Conservation (phyloP, 2,329 filamentous ascomycete species). For the Parafenestella ontariensis region DNA sequence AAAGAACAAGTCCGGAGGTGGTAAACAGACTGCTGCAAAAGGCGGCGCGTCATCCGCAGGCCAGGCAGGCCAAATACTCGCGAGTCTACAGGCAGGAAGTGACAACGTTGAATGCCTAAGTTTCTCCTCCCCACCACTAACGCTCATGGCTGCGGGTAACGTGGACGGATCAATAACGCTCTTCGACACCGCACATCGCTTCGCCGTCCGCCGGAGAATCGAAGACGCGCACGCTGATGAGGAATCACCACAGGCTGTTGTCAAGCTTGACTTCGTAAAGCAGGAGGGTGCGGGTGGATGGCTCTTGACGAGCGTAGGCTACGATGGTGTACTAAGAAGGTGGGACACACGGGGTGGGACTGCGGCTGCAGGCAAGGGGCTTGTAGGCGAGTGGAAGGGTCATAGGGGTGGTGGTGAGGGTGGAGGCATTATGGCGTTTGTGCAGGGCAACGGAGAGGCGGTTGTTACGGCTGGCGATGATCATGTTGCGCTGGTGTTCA, state of each 20-base stretch:
- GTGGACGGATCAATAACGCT: constrained; percentile 77
- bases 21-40: constrained; percentile 53
- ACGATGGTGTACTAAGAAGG: constrained; percentile 87
- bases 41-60: constrained; percentile 49
- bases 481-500: constrained; percentile 36
- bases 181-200: constrained; percentile 85
- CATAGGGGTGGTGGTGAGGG: constrained; percentile 85
- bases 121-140: constrained; percentile 67
- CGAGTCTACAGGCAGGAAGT: constrained; percentile 78
- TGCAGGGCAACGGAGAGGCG: constrained; percentile 76
- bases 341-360: constrained; percentile 83
- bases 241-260: constrained; percentile 83
- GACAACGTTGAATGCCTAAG: constrained; percentile 80
- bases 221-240: constrained; percentile 75
- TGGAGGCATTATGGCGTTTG: constrained; percentile 89
- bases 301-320: constrained; percentile 85
- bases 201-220: constrained; percentile 84
- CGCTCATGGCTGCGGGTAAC: constrained; percentile 67
- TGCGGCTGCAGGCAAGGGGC: constrained; percentile 69
- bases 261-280: constrained; percentile 87
- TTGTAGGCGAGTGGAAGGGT: constrained; percentile 88
- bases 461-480: constrained; percentile 94
- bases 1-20: constrained; percentile 57
- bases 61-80: constrained; percentile 76
- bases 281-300: constrained; percentile 56